Conservation (phyloP, 306 rosid genomes). For the Chamaecrista fasciculata region DNA sequence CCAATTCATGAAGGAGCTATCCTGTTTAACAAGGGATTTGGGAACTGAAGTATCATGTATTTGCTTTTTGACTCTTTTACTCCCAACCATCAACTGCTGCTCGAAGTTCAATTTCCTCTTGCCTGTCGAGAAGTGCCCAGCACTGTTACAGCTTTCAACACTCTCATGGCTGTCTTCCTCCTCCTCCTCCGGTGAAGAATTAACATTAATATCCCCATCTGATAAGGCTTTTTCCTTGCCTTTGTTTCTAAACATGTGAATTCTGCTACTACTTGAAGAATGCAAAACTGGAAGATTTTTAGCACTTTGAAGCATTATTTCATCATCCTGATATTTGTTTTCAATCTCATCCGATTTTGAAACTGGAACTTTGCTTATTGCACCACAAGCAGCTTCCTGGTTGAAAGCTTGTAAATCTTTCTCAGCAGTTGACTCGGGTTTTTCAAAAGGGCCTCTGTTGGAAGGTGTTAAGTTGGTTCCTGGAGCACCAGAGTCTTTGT, state of each 20-base stretch:
- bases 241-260: constrained; percentile 39
- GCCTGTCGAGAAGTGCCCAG: constrained; percentile 39
- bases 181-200: constrained; percentile 45
- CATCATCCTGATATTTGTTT: constrained; percentile 39
- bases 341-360: constrained; percentile 22
- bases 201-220: constrained; percentile 43
- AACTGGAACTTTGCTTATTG: constrained; percentile 25
- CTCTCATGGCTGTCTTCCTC: constrained; percentile 70
- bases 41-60: constrained; percentile 44
- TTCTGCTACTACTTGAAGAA: constrained; percentile 48
- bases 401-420: constrained; percentile 48
- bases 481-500: constrained; percentile 32
- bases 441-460: constrained; percentile 35
- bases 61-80: constrained; percentile 55
- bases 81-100: constrained; percentile 51
- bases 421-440: constrained; percentile 62
- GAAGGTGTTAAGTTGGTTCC: constrained; percentile 29
- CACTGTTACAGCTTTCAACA: constrained; percentile 82
- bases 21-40: constrained; percentile 46
- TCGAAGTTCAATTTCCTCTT: constrained; percentile 55
- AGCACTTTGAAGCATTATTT: constrained; percentile 25
- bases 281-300: constrained; percentile 32
- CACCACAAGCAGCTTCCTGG: constrained; percentile 33
- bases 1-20: constrained; percentile 91
- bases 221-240: constrained; percentile 75